Evolutionary conservation across 1,284 basidiomycete species (phyloP), one percentile per base, ranked within the genome.

Genomic region (Cutaneotrichosporon dermatis): DNA sequence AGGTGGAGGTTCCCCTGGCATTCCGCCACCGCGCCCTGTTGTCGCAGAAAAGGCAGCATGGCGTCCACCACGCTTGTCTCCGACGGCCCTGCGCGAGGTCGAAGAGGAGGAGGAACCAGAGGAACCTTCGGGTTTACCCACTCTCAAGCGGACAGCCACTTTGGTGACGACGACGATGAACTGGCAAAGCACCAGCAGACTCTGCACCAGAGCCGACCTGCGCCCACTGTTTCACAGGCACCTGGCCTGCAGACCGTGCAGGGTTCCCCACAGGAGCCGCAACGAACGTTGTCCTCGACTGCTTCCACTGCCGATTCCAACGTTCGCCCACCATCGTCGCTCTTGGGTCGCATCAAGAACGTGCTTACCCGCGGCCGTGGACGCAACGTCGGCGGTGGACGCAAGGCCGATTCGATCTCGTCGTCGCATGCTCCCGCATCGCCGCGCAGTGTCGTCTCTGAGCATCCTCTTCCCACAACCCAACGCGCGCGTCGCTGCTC

Each of bases 41-140:
- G 60, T 61, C 39, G 45, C 53, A 25, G 25, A 25, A 25, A 58
- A 59, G 57, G 56, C 62, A 1, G 15, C 51, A 1, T 64, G 62
- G 62, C 57, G 62, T 5, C 62, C 59, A 8, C 59, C 57, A 2
- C 40, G 58, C 11, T 53, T 61, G 57, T 61, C 58, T 13, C 62
- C 62, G 6, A 61, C 59, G 1, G 57, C 62, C 2, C 42, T 64
- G 25, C 51, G 59, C 11, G 57, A 58, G 8, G 62, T 64, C 6
- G 49, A 61, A 44, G 62, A 64, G 43, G 62, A 64, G 49, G 62
- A 64, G 33, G 62, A 64, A 49, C 59, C 61, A 35, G 62, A 64
- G n/a, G 62, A 61, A 33, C 51, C 45, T 1, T 40, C 56, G 1
- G 51, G 51, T 8, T 57, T 57, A 2, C 54, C 59, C 5, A 33